phyloP scores from a whole-genome alignment of 1,139 yeast genomes.

The Geotrichum siamense region DNA sequence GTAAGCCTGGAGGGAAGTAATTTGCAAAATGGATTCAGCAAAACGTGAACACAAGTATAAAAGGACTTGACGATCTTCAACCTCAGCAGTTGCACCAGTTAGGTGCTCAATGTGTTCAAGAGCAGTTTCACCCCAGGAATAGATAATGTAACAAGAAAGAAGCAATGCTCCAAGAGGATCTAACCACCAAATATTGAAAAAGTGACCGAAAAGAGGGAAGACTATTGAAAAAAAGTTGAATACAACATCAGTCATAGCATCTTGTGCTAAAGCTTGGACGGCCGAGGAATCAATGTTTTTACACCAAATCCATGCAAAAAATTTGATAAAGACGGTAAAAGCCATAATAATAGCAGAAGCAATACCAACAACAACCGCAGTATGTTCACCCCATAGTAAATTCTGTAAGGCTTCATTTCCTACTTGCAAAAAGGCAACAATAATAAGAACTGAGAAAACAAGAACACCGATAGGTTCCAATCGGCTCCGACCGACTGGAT shows the following conservation, averaged over 20 bases:
- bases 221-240: slow-evolving; percentile 63
- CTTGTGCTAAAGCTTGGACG: slow-evolving; percentile 74
- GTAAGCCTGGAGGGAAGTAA: slow-evolving; percentile 64
- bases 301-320: slow-evolving; percentile 62
- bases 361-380: slow-evolving; percentile 41
- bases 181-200: slow-evolving; percentile 55
- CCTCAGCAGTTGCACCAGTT: slow-evolving; percentile 66
- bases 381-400: slow-evolving; percentile 27
- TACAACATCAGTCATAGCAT: slow-evolving; percentile 69
- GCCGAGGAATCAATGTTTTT: slow-evolving; percentile 56
- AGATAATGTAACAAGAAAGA: slow-evolving; percentile 55
- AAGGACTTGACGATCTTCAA: slow-evolving; percentile 56
- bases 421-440: slow-evolving; percentile 65
- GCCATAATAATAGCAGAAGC: slow-evolving; percentile 57
- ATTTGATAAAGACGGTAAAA: slow-evolving; percentile 52
- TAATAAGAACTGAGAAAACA: slow-evolving; percentile 63
- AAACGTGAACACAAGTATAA: slow-evolving; percentile 62
- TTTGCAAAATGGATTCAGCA: slow-evolving; percentile 57
- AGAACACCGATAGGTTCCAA: slow-evolving; percentile 74
- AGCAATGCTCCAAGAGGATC: slow-evolving; percentile 67
- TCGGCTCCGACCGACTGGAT: slow-evolving; percentile 67
- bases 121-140: slow-evolving; percentile 55
- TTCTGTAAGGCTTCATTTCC: slow-evolving; percentile 51
- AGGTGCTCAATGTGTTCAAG: slow-evolving; percentile 66
- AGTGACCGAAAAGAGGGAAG: slow-evolving; percentile 58